Conservation (phyloP, 352 stramenopile genomes). For the Blastocystis hominis region DNA sequence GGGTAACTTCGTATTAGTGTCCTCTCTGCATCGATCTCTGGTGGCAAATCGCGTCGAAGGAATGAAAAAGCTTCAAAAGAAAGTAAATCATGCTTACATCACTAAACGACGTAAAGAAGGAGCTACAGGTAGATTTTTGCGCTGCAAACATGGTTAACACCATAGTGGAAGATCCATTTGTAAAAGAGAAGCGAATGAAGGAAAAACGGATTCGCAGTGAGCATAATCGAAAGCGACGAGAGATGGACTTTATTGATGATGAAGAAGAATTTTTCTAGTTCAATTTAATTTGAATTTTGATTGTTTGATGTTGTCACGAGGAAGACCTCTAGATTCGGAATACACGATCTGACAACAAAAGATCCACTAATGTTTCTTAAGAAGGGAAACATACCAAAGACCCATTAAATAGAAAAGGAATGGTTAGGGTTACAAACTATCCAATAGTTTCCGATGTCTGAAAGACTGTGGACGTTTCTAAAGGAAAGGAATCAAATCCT, state of each 20-base stretch:
- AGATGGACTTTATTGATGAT: background rate
- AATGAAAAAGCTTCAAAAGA: constrained; percentile 50
- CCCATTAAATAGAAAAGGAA: background rate
- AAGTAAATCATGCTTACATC: constrained; percentile 49
- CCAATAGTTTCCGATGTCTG: background rate
- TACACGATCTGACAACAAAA: background rate
- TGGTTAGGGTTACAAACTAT: constrained; percentile 47
- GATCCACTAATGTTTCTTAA: constrained; percentile 54
- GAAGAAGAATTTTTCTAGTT: constrained; percentile 29
- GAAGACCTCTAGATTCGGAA: constrained; percentile 41
- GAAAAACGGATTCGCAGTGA: constrained; percentile 22
- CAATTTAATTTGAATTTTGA: background rate
- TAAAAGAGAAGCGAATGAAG: constrained; percentile 44
- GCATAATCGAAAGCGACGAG: constrained; percentile 22
- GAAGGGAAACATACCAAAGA: constrained; percentile 37
- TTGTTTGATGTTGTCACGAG: constrained; percentile 46
- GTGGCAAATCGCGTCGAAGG: constrained; percentile 42
- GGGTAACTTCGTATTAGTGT: constrained; percentile 14
- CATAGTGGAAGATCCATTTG: constrained; percentile 14
- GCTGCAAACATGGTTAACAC: background rate
- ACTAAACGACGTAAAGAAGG: background rate
- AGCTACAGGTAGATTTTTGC: background rate
- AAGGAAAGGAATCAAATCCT: no score
- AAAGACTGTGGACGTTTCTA: background rate
- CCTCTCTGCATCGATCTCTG: constrained; percentile 29